Conservation (phyloP, 1,284 basidiomycete genomes). For the Rhodotorula sp. region DNA sequence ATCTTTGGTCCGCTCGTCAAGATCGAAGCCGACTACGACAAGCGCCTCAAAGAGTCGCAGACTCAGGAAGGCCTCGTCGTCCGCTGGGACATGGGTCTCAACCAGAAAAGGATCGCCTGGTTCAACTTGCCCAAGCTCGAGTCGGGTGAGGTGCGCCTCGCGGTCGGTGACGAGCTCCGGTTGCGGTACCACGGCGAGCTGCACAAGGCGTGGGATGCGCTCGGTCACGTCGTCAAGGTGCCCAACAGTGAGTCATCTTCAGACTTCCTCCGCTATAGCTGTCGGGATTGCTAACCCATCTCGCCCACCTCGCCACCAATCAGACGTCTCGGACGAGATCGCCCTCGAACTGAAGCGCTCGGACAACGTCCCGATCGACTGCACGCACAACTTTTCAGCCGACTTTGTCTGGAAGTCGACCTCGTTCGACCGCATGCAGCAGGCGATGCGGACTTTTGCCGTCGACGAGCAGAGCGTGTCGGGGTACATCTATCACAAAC, state of each 20-base stretch:
- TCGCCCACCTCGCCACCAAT: neutral
- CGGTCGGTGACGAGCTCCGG: slow-evolving; percentile 93
- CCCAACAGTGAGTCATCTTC: slow-evolving; percentile 75
- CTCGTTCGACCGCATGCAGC: slow-evolving; percentile 98
- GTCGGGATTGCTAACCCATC: neutral
- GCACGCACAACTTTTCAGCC: slow-evolving; percentile 90
- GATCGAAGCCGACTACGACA: slow-evolving; percentile 99
- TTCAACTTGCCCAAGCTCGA: slow-evolving; percentile 94
- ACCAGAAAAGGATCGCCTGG: slow-evolving; percentile 97
- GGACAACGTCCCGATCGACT: slow-evolving; percentile 89
- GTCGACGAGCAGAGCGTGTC: slow-evolving; percentile 99
- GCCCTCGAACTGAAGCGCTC: slow-evolving; percentile 85
- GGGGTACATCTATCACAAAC: slow-evolving; percentile 97
- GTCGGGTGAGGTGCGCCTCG: slow-evolving; percentile 93
- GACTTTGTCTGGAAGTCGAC: slow-evolving; percentile 99
- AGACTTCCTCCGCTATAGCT: neutral
- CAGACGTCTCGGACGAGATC: slow-evolving; percentile 97
- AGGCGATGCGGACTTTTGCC: slow-evolving; percentile 99
- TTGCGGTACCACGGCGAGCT: slow-evolving; percentile 85
- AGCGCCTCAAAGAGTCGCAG: slow-evolving; percentile 94
- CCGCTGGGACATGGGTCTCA: slow-evolving; percentile 95
- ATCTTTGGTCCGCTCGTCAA: slow-evolving; percentile 98
- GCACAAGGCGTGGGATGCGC: slow-evolving; percentile 92
- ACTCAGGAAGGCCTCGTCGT: slow-evolving; percentile 95
- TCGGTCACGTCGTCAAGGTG: slow-evolving; percentile 97